Percentiles rank a stretch among this genome's conserved stretches.
Evolutionary conservation across 2,329 filamentous ascomycete species (phyloP).

Genomic region (Grosmannia penicillata): DNA sequence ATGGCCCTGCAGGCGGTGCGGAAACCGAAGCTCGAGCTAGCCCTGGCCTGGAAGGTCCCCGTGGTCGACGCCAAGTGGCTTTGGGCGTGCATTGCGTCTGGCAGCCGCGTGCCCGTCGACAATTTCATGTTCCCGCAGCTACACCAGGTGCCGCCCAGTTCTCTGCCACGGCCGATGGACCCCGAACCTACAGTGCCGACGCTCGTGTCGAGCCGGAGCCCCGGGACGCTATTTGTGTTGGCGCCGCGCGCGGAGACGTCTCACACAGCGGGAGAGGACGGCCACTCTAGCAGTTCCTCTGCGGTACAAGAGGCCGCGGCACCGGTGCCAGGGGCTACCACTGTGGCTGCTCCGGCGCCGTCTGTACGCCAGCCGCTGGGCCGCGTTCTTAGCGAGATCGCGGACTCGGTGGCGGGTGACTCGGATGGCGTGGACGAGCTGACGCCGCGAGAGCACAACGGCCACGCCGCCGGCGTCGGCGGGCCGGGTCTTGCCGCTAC

Average conservation of each 20-base stretch:
- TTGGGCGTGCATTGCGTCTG: slow-evolving; percentile 59
- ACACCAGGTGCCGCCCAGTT: slow-evolving; percentile 14
- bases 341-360: not conserved
- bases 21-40: slow-evolving; percentile 66
- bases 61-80: slow-evolving; percentile 76
- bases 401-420: slow-evolving; percentile 23
- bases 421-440: slow-evolving; percentile 9
- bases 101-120: slow-evolving; percentile 29
- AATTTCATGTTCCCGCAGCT: slow-evolving; percentile 33
- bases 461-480: slow-evolving; percentile 8
- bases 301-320: not conserved
- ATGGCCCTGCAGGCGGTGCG: slow-evolving; percentile 40
- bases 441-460: too few species aligned
- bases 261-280: too few species aligned
- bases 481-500: slow-evolving; percentile 2
- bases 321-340: not conserved
- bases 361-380: slow-evolving; percentile 14
- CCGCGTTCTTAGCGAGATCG: slow-evolving; percentile 23
- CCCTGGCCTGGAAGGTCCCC: slow-evolving; percentile 59
- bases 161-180: too few species aligned
- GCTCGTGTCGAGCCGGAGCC: slow-evolving; percentile 4
- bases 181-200: too few species aligned
- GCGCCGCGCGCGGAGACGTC: not conserved
- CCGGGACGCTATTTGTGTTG: not conserved
- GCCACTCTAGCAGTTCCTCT: not conserved